Evolutionary conservation across 83 land plant genomes (phyloP).

Genomic region (Picea abies): DNA sequence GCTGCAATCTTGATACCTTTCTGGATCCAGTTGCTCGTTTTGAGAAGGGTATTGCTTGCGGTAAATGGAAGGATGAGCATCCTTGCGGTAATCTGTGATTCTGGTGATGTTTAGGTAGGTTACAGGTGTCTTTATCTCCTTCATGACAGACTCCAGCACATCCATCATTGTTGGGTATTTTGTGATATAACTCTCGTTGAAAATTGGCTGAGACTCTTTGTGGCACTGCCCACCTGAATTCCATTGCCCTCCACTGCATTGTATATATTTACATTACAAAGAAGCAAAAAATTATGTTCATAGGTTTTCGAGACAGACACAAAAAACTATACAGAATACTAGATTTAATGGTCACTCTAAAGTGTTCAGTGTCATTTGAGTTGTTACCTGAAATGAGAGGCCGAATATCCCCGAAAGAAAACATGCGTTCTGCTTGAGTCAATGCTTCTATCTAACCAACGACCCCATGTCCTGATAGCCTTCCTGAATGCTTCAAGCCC

Average conservation of each 20-base stretch:
- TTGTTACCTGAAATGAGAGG: constrained; percentile 90
- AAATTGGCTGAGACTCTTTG: constrained; percentile 68
- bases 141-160: constrained; percentile 41
- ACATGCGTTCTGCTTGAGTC: constrained; percentile 60
- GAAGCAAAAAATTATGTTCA: background rate
- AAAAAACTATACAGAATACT: background rate
- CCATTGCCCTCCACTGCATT: constrained; percentile 91
- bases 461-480: constrained; percentile 86
- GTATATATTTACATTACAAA: background rate
- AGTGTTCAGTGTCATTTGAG: background rate
- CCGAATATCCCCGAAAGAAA: constrained; percentile 85
- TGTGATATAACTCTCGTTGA: constrained; percentile 45
- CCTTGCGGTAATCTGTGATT: constrained; percentile 78
- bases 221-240: constrained; percentile 89
- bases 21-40: constrained; percentile 37
- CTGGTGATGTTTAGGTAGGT: constrained; percentile 80
- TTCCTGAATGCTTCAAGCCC: constrained; percentile 72
- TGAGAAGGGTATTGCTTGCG: constrained; percentile 40
- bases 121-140: constrained; percentile 53
- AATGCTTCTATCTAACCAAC: constrained; percentile 75
- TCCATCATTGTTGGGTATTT: constrained; percentile 63
- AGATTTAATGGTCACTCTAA: background rate
- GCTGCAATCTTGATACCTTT: constrained; percentile 89
- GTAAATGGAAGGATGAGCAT: constrained; percentile 83
- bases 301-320: background rate